phyloP scores from a whole-genome alignment of 441 rosid species.

The Bruguiera hainesii region DNA sequence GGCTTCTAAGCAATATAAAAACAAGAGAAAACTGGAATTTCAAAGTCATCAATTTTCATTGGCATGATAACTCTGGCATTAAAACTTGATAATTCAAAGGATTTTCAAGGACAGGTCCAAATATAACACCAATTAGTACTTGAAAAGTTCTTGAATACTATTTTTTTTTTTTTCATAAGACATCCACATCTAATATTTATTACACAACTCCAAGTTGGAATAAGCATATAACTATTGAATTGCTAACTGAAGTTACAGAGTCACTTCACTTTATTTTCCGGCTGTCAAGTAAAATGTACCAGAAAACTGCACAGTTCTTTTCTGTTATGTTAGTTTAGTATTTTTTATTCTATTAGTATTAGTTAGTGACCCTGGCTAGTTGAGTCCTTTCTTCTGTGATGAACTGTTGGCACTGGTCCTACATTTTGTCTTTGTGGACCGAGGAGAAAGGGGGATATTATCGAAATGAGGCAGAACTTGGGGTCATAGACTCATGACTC shows the following conservation, averaged over 20 bases:
- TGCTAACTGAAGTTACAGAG: not conserved
- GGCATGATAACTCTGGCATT: not conserved
- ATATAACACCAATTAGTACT: not conserved
- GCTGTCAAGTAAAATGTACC: no score
- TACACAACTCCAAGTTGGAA: not conserved
- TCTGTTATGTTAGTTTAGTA: no score
- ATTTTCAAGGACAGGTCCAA: not conserved
- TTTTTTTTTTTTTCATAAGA: not conserved
- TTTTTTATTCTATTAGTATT: no score
- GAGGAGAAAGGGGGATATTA: no score
- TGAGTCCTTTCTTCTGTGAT: no score
- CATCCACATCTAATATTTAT: not conserved
- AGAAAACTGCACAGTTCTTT: no score
- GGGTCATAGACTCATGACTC: not conserved
- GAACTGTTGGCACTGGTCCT: no score
- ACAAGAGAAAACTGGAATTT: not conserved
- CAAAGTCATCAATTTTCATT: not conserved
- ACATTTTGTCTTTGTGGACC: no score
- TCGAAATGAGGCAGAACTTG: no score
- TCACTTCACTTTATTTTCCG: not conserved
- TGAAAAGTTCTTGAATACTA: not conserved
- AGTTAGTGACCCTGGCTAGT: no score
- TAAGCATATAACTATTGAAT: not conserved
- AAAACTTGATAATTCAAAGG: conserved; percentile 9
- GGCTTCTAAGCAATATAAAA: not conserved